Percentiles rank a stretch among this genome's conserved stretches.
phyloP scores from a whole-genome alignment of 1,284 basidiomycete species.

The Cronartium ribicola region DNA sequence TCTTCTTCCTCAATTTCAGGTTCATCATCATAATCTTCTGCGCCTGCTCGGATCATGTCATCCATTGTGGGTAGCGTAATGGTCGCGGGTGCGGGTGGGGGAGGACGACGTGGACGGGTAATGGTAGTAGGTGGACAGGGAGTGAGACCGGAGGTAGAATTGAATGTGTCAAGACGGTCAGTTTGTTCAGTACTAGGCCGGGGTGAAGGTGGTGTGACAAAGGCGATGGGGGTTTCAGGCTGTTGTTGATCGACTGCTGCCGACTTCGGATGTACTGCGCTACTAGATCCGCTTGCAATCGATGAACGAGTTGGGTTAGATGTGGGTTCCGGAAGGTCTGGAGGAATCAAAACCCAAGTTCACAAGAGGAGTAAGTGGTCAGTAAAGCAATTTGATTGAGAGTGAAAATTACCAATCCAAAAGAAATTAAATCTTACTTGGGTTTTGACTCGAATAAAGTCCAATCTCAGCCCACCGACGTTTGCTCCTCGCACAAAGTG shows the following conservation, averaged over 20 bases:
- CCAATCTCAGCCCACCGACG: slow-evolving; percentile 76
- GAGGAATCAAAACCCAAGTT: not conserved
- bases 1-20: not conserved
- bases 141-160: not conserved
- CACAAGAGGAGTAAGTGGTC: not conserved
- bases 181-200: not conserved
- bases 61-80: slow-evolving; percentile 34
- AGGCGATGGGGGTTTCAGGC: slow-evolving; percentile 21
- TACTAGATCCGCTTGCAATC: not conserved
- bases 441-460: slow-evolving; percentile 49
- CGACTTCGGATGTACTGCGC: not conserved
- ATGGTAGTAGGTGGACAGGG: not conserved
- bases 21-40: not conserved
- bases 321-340: not conserved
- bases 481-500: slow-evolving; percentile 79
- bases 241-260: not conserved
- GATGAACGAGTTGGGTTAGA: not conserved
- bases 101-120: not conserved
- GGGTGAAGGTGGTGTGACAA: slow-evolving; percentile 36
- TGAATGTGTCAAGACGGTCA: not conserved
- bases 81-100: slow-evolving; percentile 17
- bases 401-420: not conserved
- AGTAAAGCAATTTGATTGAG: not conserved
- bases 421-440: not conserved
- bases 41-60: not conserved